These are phyloP conservation scores for Sporobolomyces pararoseus DNA, from an alignment of 768 basidiomycete species.

Conservation along the genomic window DNA sequence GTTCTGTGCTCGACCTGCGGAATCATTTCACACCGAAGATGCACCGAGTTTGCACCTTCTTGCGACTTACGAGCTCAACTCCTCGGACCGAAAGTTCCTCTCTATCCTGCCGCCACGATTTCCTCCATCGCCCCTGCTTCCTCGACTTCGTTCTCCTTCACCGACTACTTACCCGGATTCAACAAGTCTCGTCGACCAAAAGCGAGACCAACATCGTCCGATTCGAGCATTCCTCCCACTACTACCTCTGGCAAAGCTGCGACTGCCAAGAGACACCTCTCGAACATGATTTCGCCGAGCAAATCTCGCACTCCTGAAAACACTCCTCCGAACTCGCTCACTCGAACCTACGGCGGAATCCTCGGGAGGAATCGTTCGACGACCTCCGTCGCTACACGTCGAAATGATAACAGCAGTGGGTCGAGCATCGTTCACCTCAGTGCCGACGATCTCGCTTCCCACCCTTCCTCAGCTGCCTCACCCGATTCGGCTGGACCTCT, in stretches of 20 bases:
- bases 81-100: background rate
- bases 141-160: slow-evolving; percentile 13
- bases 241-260: background rate
- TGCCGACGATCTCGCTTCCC: slow-evolving; percentile 10
- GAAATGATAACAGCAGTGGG: background rate
- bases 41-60: slow-evolving; percentile 33
- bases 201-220: background rate
- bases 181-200: slow-evolving; percentile 12
- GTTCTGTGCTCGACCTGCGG: slow-evolving; percentile 85
- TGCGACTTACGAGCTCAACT: slow-evolving; percentile 43
- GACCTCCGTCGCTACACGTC: background rate
- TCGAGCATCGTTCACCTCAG: slow-evolving; percentile 7
- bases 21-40: slow-evolving; percentile 66
- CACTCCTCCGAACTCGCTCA: slow-evolving; percentile 20
- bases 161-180: slow-evolving; percentile 30
- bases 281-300: slow-evolving; percentile 8
- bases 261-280: slow-evolving; percentile 8
- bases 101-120: background rate
- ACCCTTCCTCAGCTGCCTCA: background rate
- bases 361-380: slow-evolving; percentile 4
- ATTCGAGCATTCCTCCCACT: background rate
- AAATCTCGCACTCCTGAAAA: slow-evolving; percentile 21
- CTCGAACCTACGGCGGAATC: slow-evolving; percentile 7
- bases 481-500: background rate
- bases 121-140: background rate